A percentile compares a stretch with the other conserved stretches of the same genome.
phyloP scores from a whole-genome alignment of 1,284 basidiomycete genomes.

The Stereum hirsutum region DNA sequence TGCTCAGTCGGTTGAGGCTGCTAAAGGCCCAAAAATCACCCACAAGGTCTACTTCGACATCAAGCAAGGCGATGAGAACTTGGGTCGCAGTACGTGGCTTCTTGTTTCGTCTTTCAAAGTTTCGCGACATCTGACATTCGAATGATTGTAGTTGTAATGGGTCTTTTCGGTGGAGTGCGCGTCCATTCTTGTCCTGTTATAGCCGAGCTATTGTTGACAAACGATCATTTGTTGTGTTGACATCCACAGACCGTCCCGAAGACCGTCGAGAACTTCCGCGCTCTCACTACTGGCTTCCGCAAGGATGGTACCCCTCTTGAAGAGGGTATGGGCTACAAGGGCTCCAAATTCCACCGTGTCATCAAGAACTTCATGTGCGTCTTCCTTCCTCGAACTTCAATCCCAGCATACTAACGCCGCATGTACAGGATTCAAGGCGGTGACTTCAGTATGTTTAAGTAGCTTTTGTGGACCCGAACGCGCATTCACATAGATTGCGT shows the following conservation, averaged over 20 bases:
- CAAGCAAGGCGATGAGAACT: slow-evolving; percentile 74
- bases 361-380: slow-evolving; percentile 63
- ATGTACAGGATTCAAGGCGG: slow-evolving; percentile 50
- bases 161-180: slow-evolving; percentile 71
- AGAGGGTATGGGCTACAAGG: slow-evolving; percentile 67
- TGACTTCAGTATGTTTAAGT: slow-evolving; percentile 51
- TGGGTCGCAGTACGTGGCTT: slow-evolving; percentile 67
- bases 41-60: slow-evolving; percentile 93
- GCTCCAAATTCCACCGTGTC: slow-evolving; percentile 61
- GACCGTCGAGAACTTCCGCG: slow-evolving; percentile 66
- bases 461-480: not conserved
- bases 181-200: slow-evolving; percentile 17
- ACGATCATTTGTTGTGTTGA: slow-evolving; percentile 9
- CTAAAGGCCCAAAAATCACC: slow-evolving; percentile 78
- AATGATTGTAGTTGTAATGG: slow-evolving; percentile 55
- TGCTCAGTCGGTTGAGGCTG: slow-evolving; percentile 60
- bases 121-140: not conserved
- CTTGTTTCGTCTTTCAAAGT: slow-evolving; percentile 6
- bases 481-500: not conserved
- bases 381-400: not conserved
- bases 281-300: slow-evolving; percentile 62
- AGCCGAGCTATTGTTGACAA: not conserved
- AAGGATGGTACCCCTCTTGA: slow-evolving; percentile 73
- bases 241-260: slow-evolving; percentile 67
- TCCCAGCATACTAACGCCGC: not conserved